Evolutionary conservation across 768 basidiomycete genomes (phyloP), one percentile per base, ranked within the genome.

Genomic region (Pleurotus salmoneostramineus): DNA sequence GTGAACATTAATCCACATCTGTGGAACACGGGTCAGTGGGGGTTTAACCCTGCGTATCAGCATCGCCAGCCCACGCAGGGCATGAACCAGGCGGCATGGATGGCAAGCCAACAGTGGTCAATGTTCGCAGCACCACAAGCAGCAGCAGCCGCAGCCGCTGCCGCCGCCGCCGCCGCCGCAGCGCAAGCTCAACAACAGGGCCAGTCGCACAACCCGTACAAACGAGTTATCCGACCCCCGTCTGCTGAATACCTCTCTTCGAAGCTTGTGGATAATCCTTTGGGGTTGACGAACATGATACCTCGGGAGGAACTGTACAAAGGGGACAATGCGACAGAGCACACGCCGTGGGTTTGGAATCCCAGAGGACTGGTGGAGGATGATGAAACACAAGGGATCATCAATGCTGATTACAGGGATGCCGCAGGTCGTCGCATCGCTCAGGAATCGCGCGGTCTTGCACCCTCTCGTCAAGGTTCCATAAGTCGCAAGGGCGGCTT

Each of bases 321-420:
- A 34, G 66, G 61, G 31, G 71, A 71, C 8, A 65, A 63, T 34
- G 65, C 66, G 47, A 72, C 74, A 12, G 71, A 75, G 5, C 74
- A 79, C 11, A 89, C 89, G 0, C 89, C 89, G 6, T 91, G 88
- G 88, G 78, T 89, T 57, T 91, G 89, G 89, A 84, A 78, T 68
- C 82, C 86, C 27, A 66, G 76, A 36, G 71, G 72, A 57, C 71
- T 85, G 17, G 59, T 66, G 6, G 65, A 74, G 35, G 71, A 74
- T 31, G 69, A 67, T 15, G 61, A 60, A 36, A 48, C 68, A 21
- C 56, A 62, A 50, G 48, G 57, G 34, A 42, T 58, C 35, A 62
- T 65, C 46, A 57, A 64, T 43, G 60, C 57, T 34, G 50, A 61
- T 44, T 56, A 48, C 45, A 21, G 48, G 17, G 60, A 64, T 54